These are phyloP conservation scores for Salix viminalis DNA, from an alignment of 345 rosid genomes.

Conservation along the genomic window DNA sequence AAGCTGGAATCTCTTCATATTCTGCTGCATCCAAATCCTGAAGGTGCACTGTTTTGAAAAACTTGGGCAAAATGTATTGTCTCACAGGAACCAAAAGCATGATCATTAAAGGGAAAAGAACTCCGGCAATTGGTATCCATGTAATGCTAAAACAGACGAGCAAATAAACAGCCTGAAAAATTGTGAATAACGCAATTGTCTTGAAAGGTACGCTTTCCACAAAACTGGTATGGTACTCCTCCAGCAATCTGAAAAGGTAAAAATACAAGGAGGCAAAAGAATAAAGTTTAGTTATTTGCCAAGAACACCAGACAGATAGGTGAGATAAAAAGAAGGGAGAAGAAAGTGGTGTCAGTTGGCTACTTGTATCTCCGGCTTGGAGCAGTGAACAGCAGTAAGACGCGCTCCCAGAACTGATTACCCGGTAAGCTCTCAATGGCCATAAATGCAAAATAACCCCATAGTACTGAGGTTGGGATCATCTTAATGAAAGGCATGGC, in stretches of 20 bases:
- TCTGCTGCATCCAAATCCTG: slow-evolving; percentile 33
- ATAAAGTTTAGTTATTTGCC: background rate
- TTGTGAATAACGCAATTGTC: slow-evolving; percentile 21
- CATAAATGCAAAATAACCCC: slow-evolving; percentile 36
- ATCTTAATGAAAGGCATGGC: slow-evolving; percentile 30
- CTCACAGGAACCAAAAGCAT: slow-evolving; percentile 28
- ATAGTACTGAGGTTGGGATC: slow-evolving; percentile 31
- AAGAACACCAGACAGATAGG: background rate
- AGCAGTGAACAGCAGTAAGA: slow-evolving; percentile 27
- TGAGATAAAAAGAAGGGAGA: background rate
- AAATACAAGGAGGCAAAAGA: background rate
- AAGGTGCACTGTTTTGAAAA: slow-evolving; percentile 21
- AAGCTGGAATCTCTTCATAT: slow-evolving; percentile 22
- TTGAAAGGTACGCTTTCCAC: slow-evolving; percentile 30
- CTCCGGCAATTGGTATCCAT: slow-evolving; percentile 30
- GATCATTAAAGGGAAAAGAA: slow-evolving; percentile 29
- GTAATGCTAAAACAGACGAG: slow-evolving; percentile 29
- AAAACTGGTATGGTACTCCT: slow-evolving; percentile 23
- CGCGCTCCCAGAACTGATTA: slow-evolving; percentile 33
- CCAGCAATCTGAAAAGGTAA: slow-evolving; percentile 19
- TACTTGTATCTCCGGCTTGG: slow-evolving; percentile 33
- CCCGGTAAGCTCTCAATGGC: slow-evolving; percentile 34
- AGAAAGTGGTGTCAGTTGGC: background rate
- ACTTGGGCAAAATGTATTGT: slow-evolving; percentile 28
- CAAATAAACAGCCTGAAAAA: slow-evolving; percentile 25